Conservation (phyloP, 2,329 filamentous ascomycete genomes). For the Phyllosticta citribraziliensis region DNA sequence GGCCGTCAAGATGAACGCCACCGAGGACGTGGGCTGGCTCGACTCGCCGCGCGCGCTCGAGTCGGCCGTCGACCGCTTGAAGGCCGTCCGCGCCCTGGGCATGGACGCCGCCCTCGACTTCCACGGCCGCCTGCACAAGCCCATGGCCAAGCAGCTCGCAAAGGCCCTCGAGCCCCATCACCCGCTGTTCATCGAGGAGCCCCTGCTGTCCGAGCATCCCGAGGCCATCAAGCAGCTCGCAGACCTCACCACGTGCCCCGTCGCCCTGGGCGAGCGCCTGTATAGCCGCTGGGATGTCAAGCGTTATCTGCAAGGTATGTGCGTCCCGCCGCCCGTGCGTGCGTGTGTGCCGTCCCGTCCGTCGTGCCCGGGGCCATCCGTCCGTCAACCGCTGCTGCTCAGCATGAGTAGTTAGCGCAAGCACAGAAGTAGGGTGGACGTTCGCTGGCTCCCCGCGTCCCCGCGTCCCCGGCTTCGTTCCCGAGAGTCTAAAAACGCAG, state of each 20-base stretch:
- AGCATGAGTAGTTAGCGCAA: too few relatives aligned
- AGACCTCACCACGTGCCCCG: slow-evolving; percentile 49
- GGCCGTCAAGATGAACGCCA: slow-evolving; percentile 70
- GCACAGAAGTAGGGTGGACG: too few relatives aligned
- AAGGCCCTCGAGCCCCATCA: slow-evolving; percentile 55
- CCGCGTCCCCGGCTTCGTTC: background rate
- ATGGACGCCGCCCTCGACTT: slow-evolving; percentile 69
- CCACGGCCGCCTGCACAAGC: slow-evolving; percentile 65
- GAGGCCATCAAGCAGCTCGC: slow-evolving; percentile 55
- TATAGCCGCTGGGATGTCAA: slow-evolving; percentile 66
- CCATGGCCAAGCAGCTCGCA: slow-evolving; percentile 72
- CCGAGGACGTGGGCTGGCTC: slow-evolving; percentile 65
- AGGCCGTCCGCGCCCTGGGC: slow-evolving; percentile 57
- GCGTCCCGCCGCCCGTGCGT: background rate
- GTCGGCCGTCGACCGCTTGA: slow-evolving; percentile 55
- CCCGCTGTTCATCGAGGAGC: slow-evolving; percentile 70
- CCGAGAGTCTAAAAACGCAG: background rate
- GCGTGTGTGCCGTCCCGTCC: background rate
- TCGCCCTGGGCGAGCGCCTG: slow-evolving; percentile 63
- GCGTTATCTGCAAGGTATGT: slow-evolving; percentile 51
- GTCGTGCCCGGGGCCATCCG: background rate
- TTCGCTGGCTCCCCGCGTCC: background rate
- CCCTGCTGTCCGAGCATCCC: slow-evolving; percentile 58
- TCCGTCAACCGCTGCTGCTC: background rate
- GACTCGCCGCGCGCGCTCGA: slow-evolving; percentile 59